phyloP scores from a whole-genome alignment of 306 rosid species.

The Prosopis cineraria region DNA sequence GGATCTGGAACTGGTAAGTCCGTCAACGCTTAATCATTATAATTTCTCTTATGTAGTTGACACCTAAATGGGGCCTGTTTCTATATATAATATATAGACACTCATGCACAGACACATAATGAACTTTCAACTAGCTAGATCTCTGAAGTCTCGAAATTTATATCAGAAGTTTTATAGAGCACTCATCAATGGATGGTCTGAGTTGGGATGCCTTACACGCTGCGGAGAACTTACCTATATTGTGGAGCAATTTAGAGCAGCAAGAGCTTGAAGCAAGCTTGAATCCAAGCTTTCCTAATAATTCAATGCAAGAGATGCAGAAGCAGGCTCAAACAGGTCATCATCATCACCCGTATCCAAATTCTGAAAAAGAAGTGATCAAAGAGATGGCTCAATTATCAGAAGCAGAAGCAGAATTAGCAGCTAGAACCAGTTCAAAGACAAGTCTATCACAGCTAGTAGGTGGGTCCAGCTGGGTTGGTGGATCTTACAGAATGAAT shows the following conservation, averaged over 20 bases:
- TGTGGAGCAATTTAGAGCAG: slow-evolving; percentile 59
- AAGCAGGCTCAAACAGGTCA: slow-evolving; percentile 26
- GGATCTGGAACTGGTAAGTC: slow-evolving; percentile 52
- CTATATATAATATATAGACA: neutral
- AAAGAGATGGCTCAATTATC: slow-evolving; percentile 26
- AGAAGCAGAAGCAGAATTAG: neutral
- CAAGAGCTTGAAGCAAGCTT: slow-evolving; percentile 56
- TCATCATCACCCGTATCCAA: slow-evolving; percentile 16
- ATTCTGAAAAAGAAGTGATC: slow-evolving; percentile 27
- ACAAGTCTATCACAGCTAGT: slow-evolving; percentile 37
- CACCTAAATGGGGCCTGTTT: neutral
- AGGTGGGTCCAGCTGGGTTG: slow-evolving; percentile 38
- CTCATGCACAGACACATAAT: neutral
- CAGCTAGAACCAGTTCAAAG: slow-evolving; percentile 17
- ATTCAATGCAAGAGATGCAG: slow-evolving; percentile 50
- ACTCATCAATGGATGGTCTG: slow-evolving; percentile 60
- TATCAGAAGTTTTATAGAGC: slow-evolving; percentile 12
- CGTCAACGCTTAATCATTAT: slow-evolving; percentile 27
- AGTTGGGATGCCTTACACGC: slow-evolving; percentile 64
- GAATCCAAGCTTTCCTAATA: slow-evolving; percentile 30
- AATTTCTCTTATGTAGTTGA: neutral
- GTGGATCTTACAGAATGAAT: slow-evolving; percentile 28
- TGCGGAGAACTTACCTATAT: slow-evolving; percentile 40
- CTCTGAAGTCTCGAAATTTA: slow-evolving; percentile 13
- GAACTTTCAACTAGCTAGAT: slow-evolving; percentile 27